Evolutionary conservation across 495 filamentous ascomycete genomes (phyloP).

Genomic region (Pseudoneurospora amorphoporcata): DNA sequence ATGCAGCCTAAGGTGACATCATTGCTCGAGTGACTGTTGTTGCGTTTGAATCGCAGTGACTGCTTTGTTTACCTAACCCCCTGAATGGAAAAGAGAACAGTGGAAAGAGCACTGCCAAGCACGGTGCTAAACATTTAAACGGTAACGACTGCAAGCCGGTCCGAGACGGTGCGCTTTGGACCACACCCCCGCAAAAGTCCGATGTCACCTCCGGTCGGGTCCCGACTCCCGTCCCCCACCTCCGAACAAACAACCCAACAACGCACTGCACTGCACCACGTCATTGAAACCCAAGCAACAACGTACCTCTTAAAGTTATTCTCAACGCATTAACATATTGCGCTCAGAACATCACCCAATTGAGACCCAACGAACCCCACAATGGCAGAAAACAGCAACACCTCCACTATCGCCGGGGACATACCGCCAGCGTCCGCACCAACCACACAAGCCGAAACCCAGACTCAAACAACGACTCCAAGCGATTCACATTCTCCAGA

Average conservation of each 20-base stretch:
- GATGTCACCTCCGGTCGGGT: neutral
- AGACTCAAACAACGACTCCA: neutral
- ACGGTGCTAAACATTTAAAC: neutral
- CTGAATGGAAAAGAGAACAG: neutral
- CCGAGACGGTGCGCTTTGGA: neutral
- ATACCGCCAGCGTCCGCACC: neutral
- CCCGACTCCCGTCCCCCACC: neutral
- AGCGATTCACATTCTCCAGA: neutral
- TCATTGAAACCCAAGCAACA: neutral
- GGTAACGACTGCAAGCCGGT: neutral
- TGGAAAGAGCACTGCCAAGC: neutral
- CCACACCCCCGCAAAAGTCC: neutral
- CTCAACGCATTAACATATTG: neutral
- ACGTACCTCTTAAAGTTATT: neutral
- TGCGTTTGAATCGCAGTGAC: neutral
- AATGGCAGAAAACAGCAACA: neutral
- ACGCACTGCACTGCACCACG: neutral
- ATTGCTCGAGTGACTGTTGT: neutral
- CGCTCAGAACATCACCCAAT: neutral
- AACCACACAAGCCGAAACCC: neutral
- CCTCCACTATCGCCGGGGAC: neutral
- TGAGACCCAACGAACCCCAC: neutral
- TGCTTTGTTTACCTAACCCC: neutral
- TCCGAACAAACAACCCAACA: neutral
- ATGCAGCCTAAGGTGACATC: neutral